Conservation (phyloP, 129 eudicot species). For the Glebionis coronaria region DNA sequence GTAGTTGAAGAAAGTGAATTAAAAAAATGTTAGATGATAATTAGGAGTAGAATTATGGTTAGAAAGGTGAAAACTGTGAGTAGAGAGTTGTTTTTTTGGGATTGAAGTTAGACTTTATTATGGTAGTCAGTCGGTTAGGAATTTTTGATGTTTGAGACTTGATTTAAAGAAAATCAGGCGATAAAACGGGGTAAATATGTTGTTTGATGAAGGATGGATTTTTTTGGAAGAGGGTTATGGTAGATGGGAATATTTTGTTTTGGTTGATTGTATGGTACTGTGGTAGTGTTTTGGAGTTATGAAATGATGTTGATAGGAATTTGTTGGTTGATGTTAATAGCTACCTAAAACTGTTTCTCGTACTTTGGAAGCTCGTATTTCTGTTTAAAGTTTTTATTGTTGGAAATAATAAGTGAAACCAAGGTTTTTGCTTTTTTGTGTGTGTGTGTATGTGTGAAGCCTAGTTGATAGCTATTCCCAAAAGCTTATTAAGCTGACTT, state of each 20-base stretch:
- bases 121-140: background rate
- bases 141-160: background rate
- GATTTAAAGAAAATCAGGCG: background rate
- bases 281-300: background rate
- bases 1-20: too few species aligned
- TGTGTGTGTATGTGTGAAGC: too few species aligned
- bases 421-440: too few species aligned
- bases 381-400: background rate
- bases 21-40: background rate
- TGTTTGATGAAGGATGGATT: background rate
- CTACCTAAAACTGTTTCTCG: constrained; percentile 15
- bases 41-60: constrained; percentile 2
- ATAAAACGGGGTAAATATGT: background rate
- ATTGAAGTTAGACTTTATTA: background rate
- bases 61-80: background rate
- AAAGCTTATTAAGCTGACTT: too few species aligned
- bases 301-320: background rate
- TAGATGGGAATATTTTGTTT: background rate
- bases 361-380: background rate
- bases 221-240: constrained; percentile 12
- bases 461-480: too few species aligned
- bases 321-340: constrained; percentile 6
- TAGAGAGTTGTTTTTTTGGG: background rate
- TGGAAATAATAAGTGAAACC: too few species aligned
- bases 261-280: background rate